Percentiles rank a stretch among this genome's conserved stretches.
Conservation (phyloP, 192 early-diverging fungal genomes). For the Mortierella claussenii region DNA sequence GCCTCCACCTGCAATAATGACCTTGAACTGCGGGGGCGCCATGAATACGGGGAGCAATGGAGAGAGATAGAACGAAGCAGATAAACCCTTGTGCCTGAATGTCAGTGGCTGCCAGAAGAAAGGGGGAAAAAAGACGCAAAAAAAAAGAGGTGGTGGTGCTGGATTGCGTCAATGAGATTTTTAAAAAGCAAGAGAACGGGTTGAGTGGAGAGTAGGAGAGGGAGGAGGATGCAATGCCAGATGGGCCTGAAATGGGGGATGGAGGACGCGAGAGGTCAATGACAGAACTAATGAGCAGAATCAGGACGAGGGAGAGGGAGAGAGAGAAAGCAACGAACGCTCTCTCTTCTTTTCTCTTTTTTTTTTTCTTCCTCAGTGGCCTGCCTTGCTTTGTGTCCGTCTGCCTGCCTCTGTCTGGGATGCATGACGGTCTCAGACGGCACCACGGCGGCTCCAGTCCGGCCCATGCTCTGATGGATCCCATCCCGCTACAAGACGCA, state of each 20-base stretch:
- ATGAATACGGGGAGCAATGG: neutral
- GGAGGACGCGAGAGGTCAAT: neutral
- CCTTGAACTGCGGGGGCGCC: slow-evolving; percentile 46
- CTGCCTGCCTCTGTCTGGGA: no score
- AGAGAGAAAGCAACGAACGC: slow-evolving; percentile 1
- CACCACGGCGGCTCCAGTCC: no score
- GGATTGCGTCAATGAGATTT: no score
- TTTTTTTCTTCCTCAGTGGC: neutral
- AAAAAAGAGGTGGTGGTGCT: no score
- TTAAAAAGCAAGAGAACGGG: no score
- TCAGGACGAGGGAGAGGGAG: neutral
- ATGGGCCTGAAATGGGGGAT: neutral
- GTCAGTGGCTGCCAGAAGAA: neutral
- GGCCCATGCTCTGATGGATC: no score
- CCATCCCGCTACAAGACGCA: no score
- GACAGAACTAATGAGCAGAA: neutral
- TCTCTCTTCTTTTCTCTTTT: neutral
- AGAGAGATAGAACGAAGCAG: no score
- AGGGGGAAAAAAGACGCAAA: no score
- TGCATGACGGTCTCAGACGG: no score
- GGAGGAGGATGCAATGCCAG: neutral
- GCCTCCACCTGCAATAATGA: slow-evolving; percentile 46
- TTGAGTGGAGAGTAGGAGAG: no score
- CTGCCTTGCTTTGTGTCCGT: neutral
- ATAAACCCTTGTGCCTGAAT: no score